These are phyloP conservation scores for Coemansia sp. DNA, from an alignment of 192 early-diverging fungal genomes.

Conservation along the genomic window DNA sequence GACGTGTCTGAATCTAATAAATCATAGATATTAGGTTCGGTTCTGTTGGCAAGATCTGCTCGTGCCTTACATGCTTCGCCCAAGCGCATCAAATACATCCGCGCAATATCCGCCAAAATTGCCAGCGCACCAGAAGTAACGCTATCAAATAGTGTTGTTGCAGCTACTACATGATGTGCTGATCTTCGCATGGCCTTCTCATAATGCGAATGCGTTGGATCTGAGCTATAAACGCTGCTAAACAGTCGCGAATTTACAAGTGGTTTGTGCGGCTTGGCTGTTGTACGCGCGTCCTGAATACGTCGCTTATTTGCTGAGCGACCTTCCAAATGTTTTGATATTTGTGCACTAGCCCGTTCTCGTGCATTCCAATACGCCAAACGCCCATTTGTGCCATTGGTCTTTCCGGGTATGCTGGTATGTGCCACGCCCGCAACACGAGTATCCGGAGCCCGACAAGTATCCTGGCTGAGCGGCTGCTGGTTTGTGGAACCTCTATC, in stretches of 20 bases:
- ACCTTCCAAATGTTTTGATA: not conserved
- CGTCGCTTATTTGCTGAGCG: not conserved
- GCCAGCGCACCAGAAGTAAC: conserved; percentile 35
- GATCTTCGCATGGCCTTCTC: conserved; percentile 47
- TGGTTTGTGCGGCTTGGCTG: conserved; percentile 12
- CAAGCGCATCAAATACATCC: conserved; percentile 43
- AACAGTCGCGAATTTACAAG: conserved; percentile 32
- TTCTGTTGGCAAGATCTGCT: conserved; percentile 39
- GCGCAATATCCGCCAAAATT: conserved; percentile 34
- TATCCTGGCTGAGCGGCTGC: not conserved
- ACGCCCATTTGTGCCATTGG: conserved; percentile 2
- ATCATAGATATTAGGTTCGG: conserved; percentile 40
- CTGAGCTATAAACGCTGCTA: conserved; percentile 3
- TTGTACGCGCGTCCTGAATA: conserved; percentile 1
- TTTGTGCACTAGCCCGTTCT: conserved; percentile 3
- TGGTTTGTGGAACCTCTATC: not conserved
- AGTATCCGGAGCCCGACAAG: not conserved
- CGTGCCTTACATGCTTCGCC: conserved; percentile 46
- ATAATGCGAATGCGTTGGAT: conserved; percentile 20
- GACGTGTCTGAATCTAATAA: conserved; percentile 22
- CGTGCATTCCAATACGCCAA: conserved; percentile 2
- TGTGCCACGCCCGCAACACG: not conserved
- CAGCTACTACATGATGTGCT: conserved; percentile 43
- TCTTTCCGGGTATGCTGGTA: not conserved
- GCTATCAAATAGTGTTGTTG: conserved; percentile 43